Base-by-base conservation (phyloP, 768 basidiomycete genomes). In the Cystobasidium tubakii region DNA sequence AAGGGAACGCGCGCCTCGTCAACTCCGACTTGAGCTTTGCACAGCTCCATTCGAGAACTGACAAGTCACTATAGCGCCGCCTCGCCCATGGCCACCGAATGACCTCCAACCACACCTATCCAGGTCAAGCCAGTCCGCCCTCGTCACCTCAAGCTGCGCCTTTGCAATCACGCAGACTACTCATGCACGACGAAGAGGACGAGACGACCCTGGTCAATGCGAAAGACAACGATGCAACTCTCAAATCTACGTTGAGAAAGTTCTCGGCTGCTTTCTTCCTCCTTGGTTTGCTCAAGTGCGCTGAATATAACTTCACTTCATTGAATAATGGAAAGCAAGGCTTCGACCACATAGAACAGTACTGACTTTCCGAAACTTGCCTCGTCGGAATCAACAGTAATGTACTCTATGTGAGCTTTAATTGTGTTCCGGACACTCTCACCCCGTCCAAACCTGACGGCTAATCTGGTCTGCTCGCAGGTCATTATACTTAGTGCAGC, bases 401-500 rank as follows among this genome's bases (percentile, higher is more conserved):
- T 42, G 62, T 62, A 17, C 53, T 70, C 57, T 46, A 70, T 53
- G 73, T 43, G 7, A 15, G 42, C 6, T 25, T 34, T 27, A 19
- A 36, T 29, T 21, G 23, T 1, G n/a, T 23, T 31, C 1, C n/a
- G 25, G 6, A 23, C 21, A n/a, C 36, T 31, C 23, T 23, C 27
- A 39, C 6, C 39, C 39, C 6, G 6, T 39, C 39, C 39, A 39
- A 19, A 50, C 46, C n/a, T 19, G 7, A 15, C 12, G 3, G 7
- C 46, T 9, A 12, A 50, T 50, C 4, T n/a, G 4, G 21, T 17
- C 21, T 4, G n/a, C 21, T 19, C 46, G 21, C 96, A 98, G 82
- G 95, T 99, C 43, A 90, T 98, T 75, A 96, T 98, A 75, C 86
- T 99, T 23, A 95, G 92, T 0, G 95, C 95, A 6, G 96, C 96